Evolutionary conservation across 2,329 filamentous ascomycete genomes (phyloP), one percentile per base, ranked within the genome.

Genomic region (Talaromyces pinophilus): DNA sequence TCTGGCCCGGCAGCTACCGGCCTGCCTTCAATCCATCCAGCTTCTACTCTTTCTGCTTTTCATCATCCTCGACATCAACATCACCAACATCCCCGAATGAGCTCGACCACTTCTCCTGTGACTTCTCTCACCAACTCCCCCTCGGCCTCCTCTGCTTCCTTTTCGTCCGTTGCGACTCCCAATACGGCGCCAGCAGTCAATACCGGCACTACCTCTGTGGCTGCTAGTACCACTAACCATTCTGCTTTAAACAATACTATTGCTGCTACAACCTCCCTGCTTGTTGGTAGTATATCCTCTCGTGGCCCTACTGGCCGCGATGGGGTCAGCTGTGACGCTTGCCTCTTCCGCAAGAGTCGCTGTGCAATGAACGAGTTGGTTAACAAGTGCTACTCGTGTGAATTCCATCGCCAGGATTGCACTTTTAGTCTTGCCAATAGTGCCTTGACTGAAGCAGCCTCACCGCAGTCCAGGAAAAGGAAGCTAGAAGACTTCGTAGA

Each of bases 391-490:
- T 80, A 80, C 65, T 80, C 78, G 54, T 81, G 79, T 66, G 78
- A 81, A 62, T 81, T 80, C 46, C 78, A 80, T 68, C 77, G 78
- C 50, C 79, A 81, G 71, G 78, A 81, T 33, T 81, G 79, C 69
- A 81, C 79, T 7, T 81, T 80, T 66, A 77, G 72, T 30, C 70
- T 79, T 7, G 70, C 73, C 38, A 71, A 63, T 30, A 70, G 70
- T 17, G 59, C 54, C 25, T 42, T 69, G 30, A 67, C 67, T 62
- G 64, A 69, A 62, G 62, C 65, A 25, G 69, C 69, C 10, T 73
- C 73, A 10, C 62, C 71, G 22, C 71, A 67, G 7, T 69, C 75
- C 17, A 80, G 78, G 69, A 81, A 81, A 69, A 73, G 79, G 59
- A 81, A 80, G 69, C 70, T 80, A 44, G 77, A 78, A 44, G 76